phyloP scores from a whole-genome alignment of 1,139 yeast species.

The Zygoascus sp. region DNA sequence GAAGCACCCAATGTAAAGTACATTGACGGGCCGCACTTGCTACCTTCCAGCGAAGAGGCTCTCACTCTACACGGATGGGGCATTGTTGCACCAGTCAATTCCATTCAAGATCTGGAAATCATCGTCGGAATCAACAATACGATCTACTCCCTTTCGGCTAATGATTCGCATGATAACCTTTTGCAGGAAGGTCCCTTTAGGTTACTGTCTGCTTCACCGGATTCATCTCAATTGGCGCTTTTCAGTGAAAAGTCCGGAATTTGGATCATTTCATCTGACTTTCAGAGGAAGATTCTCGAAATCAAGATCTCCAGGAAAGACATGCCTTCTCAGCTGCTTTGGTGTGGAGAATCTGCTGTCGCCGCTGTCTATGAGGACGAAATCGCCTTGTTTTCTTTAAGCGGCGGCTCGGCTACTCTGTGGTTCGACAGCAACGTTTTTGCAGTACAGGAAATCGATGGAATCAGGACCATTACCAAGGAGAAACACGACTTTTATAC shows the following conservation, averaged over 20 bases:
- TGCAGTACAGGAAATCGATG: conserved; percentile 58
- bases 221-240: conserved; percentile 56
- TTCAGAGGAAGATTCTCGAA: conserved; percentile 51
- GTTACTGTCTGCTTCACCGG: conserved; percentile 53
- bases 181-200: conserved; percentile 53
- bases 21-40: conserved; percentile 19
- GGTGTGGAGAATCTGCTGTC: conserved; percentile 89
- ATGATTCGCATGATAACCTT: conserved; percentile 25
- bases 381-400: conserved; percentile 66
- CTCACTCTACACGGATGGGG: conserved; percentile 31
- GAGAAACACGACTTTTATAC: conserved; percentile 59
- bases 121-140: conserved; percentile 28
- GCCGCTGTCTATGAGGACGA: conserved; percentile 58
- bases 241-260: conserved; percentile 46
- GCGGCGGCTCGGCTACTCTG: conserved; percentile 51
- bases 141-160: conserved; percentile 28
- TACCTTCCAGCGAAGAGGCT: neutral
- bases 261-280: conserved; percentile 50
- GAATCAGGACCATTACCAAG: conserved; percentile 60
- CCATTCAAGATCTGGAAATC: conserved; percentile 34
- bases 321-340: conserved; percentile 45
- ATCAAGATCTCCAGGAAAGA: conserved; percentile 30
- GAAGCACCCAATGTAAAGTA: conserved; percentile 32
- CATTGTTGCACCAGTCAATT: conserved; percentile 32
- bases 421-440: conserved; percentile 40